Conservation (phyloP, 1,284 basidiomycete species). For the Cryptococcus neoformans region DNA sequence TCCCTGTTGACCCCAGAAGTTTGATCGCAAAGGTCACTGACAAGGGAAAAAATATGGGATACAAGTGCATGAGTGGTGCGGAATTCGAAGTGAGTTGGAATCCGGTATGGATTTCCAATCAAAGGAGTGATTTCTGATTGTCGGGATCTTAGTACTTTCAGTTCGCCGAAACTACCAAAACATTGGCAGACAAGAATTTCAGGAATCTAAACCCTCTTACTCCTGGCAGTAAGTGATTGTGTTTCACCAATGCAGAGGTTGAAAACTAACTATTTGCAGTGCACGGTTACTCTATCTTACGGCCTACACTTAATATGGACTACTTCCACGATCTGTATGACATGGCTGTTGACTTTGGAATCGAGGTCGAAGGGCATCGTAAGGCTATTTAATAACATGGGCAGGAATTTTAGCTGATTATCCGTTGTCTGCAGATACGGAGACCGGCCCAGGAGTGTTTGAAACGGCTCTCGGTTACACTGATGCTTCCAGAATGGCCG, state of each 20-base stretch:
- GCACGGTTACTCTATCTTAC: conserved; percentile 88
- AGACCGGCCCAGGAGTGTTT: conserved; percentile 87
- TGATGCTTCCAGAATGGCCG: conserved; percentile 78
- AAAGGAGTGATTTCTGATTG: too few species aligned
- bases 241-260: not conserved
- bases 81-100: conserved; percentile 75
- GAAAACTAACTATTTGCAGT: conserved; percentile 53
- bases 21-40: conserved; percentile 64
- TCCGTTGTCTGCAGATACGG: conserved; percentile 65
- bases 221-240: conserved; percentile 71
- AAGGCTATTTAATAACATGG: conserved; percentile 39
- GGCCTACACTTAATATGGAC: conserved; percentile 79
- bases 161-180: conserved; percentile 82
- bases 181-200: conserved; percentile 74
- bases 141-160: conserved; percentile 73
- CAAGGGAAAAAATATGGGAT: conserved; percentile 52
- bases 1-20: conserved; percentile 81
- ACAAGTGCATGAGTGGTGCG: conserved; percentile 70
- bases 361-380: conserved; percentile 91
- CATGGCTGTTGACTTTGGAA: conserved; percentile 65
- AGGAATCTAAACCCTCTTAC: conserved; percentile 72
- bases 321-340: conserved; percentile 92
- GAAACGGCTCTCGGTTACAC: conserved; percentile 95
- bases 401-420: not conserved
- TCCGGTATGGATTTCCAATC: too few species aligned